Evolutionary conservation across 139 green algal genomes (phyloP).

Genomic region (Chlamydomonas incerta): DNA sequence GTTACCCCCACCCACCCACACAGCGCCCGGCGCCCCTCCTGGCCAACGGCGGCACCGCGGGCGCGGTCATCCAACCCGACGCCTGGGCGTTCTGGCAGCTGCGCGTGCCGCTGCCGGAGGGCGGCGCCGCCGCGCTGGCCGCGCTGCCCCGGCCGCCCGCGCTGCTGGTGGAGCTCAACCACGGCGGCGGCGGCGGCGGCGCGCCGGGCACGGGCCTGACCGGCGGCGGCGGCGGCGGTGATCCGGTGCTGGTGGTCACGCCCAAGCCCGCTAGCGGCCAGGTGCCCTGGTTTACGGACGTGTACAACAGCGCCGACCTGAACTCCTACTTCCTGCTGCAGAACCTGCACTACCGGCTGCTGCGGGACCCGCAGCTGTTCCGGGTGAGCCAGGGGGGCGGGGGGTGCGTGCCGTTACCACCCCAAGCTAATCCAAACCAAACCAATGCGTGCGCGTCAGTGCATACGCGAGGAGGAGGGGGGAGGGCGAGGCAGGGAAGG

Average conservation of each 20-base stretch:
- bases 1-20: too few species aligned
- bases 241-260: slow-evolving; percentile 21
- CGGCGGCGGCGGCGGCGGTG: background rate
- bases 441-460: too few species aligned
- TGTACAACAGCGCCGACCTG: background rate
- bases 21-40: background rate
- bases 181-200: too few species aligned
- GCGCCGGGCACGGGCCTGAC: too few species aligned
- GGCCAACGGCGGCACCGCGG: background rate
- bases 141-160: background rate
- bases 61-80: background rate
- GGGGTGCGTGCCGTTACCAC: too few species aligned
- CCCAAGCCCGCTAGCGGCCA: background rate
- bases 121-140: background rate
- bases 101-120: background rate
- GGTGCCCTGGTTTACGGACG: slow-evolving; percentile 12
- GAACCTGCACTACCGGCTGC: slow-evolving; percentile 1
- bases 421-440: too few species aligned
- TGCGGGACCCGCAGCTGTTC: background rate
- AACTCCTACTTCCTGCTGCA: slow-evolving; percentile 1
- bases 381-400: too few species aligned
- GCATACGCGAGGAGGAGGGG: too few species aligned
- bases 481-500: too few species aligned
- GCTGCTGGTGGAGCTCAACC: slow-evolving; percentile 20
- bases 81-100: slow-evolving; percentile 25